Percentiles rank a stretch among this genome's conserved stretches.
Evolutionary conservation across 257 asterid genomes (phyloP).

Genomic region (Anisodus tanguticus): DNA sequence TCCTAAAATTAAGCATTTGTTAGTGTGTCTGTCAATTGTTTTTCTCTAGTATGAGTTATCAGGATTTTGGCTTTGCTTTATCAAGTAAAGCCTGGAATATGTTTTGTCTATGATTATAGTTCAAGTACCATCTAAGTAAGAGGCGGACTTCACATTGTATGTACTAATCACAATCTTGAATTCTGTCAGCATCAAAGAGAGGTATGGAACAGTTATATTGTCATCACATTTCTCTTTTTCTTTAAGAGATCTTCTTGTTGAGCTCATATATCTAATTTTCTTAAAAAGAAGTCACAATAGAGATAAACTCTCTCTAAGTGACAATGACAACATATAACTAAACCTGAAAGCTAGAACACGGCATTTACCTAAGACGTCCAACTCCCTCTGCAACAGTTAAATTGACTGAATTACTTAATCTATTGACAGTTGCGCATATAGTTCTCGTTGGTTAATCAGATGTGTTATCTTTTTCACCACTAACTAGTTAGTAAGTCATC

Average conservation of each 20-base stretch:
- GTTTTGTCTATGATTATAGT: neutral
- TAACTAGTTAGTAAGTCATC: neutral
- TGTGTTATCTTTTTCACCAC: neutral
- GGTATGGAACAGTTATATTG: neutral
- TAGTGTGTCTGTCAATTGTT: neutral
- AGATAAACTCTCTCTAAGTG: neutral
- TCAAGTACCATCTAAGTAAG: neutral
- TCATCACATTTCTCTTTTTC: slow-evolving; percentile 2
- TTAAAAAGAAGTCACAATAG: neutral
- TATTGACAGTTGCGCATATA: neutral
- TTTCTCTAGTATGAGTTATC: neutral
- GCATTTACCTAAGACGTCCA: neutral
- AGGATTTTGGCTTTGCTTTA: neutral
- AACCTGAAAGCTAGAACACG: neutral
- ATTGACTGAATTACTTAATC: neutral
- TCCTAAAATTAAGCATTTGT: neutral
- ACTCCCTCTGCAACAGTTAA: neutral
- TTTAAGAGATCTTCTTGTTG: neutral
- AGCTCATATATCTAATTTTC: neutral
- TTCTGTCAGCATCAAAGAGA: neutral
- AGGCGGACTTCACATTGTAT: neutral
- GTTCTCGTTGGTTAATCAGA: neutral
- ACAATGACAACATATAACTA: neutral
- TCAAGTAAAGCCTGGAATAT: neutral
- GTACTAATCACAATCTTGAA: neutral